Conservation (phyloP, 2,329 filamentous ascomycete genomes). For the Aspergillus sp. region DNA sequence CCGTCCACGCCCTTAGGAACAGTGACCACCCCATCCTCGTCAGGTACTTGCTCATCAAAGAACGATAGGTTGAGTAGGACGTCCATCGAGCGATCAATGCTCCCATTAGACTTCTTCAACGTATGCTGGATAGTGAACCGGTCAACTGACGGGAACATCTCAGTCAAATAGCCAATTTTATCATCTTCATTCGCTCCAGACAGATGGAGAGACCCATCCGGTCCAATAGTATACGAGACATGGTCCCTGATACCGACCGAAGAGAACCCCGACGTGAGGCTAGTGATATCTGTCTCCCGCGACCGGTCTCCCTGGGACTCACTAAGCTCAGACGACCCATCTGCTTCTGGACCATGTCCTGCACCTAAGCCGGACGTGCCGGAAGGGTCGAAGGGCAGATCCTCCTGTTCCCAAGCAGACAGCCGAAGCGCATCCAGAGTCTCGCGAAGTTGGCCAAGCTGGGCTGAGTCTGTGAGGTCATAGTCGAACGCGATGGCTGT, state of each 20-base stretch:
- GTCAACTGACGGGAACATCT: constrained; percentile 72
- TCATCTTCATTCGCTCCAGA: constrained; percentile 50
- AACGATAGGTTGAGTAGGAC: constrained; percentile 77
- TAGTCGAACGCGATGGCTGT: constrained; percentile 75
- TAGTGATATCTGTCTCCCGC: constrained; percentile 54
- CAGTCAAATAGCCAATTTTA: constrained; percentile 64
- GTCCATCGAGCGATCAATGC: constrained; percentile 72
- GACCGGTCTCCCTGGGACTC: constrained; percentile 40
- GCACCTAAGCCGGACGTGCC: constrained; percentile 59
- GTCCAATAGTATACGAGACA: constrained; percentile 28
- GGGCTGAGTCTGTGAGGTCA: constrained; percentile 58
- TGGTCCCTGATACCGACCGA: constrained; percentile 34
- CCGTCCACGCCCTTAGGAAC: constrained; percentile 76
- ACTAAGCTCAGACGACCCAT: constrained; percentile 30
- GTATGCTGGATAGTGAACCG: constrained; percentile 66
- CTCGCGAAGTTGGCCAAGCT: constrained; percentile 58
- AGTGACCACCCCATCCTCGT: constrained; percentile 47
- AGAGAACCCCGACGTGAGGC: constrained; percentile 51
- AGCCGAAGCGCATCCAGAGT: constrained; percentile 67
- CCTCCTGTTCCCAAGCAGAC: constrained; percentile 69
- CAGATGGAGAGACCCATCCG: constrained; percentile 32
- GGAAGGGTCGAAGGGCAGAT: constrained; percentile 71
- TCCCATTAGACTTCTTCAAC: constrained; percentile 67
- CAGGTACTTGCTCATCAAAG: constrained; percentile 67
- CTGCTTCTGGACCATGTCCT: constrained; percentile 23